Evolutionary conservation across 2,329 filamentous ascomycete species (phyloP).

Genomic region (Sordariomycetes sp.): DNA sequence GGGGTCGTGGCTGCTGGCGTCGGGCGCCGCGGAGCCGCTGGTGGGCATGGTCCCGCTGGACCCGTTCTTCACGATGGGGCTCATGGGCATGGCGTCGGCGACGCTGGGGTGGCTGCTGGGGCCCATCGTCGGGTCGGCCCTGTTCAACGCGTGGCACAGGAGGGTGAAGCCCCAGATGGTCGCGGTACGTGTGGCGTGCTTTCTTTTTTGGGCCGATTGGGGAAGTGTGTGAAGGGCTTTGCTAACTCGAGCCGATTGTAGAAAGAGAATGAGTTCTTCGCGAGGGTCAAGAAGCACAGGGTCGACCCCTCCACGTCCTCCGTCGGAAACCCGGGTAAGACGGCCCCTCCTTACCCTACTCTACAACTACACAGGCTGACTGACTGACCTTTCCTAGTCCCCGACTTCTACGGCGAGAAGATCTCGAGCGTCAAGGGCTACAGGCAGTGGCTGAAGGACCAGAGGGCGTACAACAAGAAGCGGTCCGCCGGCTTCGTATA

Average conservation of each 20-base stretch:
- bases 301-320: conserved; percentile 86
- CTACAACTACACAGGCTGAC: neutral
- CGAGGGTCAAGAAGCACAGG: conserved; percentile 80
- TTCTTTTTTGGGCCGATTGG: neutral
- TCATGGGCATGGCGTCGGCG: conserved; percentile 66
- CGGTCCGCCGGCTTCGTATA: conserved; percentile 49
- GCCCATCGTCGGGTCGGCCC: conserved; percentile 66
- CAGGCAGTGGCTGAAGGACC: conserved; percentile 92
- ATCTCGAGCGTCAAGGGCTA: conserved; percentile 89
- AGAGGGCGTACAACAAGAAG: conserved; percentile 94
- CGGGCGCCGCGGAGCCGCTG: conserved; percentile 61
- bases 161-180: conserved; percentile 63
- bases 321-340: conserved; percentile 66
- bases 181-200: conserved; percentile 34
- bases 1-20: conserved; percentile 57
- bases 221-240: neutral
- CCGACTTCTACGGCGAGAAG: conserved; percentile 98
- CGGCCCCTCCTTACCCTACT: neutral
- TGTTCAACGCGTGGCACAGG: conserved; percentile 70
- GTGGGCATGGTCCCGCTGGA: conserved; percentile 70
- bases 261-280: conserved; percentile 94
- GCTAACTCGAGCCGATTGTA: conserved; percentile 19
- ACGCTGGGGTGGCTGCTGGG: conserved; percentile 84
- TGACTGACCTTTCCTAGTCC: conserved; percentile 38
- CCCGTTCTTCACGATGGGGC: conserved; percentile 73